These are phyloP conservation scores for Chalara sp. DNA, from an alignment of 2,329 filamentous ascomycete species.

Conservation along the genomic window DNA sequence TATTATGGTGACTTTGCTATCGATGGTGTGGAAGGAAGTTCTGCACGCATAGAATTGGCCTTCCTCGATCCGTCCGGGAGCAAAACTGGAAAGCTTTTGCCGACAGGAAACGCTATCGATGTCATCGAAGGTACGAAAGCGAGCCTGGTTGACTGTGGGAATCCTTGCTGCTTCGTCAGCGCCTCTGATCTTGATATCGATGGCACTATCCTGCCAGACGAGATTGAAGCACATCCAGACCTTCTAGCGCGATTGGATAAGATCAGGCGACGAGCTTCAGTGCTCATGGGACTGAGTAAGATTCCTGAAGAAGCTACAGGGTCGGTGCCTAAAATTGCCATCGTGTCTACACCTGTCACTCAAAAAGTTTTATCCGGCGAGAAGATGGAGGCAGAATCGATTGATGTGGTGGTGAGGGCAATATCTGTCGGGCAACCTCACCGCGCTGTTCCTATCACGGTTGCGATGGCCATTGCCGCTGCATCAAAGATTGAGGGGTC, in stretches of 20 bases:
- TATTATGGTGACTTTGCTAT: slow-evolving; percentile 50
- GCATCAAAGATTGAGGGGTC: slow-evolving; percentile 40
- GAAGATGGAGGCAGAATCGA: slow-evolving; percentile 22
- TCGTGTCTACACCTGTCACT: slow-evolving; percentile 38
- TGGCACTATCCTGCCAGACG: slow-evolving; percentile 44
- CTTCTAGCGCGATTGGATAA: slow-evolving; percentile 43
- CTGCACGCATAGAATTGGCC: slow-evolving; percentile 49
- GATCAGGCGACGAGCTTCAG: slow-evolving; percentile 50
- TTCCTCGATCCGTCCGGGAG: slow-evolving; percentile 53
- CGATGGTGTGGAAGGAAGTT: slow-evolving; percentile 56
- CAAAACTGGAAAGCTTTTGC: slow-evolving; percentile 56
- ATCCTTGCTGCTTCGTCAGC: slow-evolving; percentile 56
- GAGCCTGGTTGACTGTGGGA: slow-evolving; percentile 57
- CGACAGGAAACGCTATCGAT: slow-evolving; percentile 29
- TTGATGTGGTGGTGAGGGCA: slow-evolving; percentile 38
- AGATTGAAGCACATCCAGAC: slow-evolving; percentile 38
- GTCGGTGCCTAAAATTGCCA: slow-evolving; percentile 57
- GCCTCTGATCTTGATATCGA: slow-evolving; percentile 45
- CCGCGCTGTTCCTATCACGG: slow-evolving; percentile 48
- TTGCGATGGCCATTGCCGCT: slow-evolving; percentile 41
- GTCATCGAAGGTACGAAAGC: slow-evolving; percentile 40
- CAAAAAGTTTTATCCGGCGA: slow-evolving; percentile 33
- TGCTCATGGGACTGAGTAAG: slow-evolving; percentile 52
- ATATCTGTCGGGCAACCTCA: slow-evolving; percentile 51
- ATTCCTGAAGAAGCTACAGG: slow-evolving; percentile 37